phyloP scores from a whole-genome alignment of 148 eudicot genomes.

The Linanthus parryae region DNA sequence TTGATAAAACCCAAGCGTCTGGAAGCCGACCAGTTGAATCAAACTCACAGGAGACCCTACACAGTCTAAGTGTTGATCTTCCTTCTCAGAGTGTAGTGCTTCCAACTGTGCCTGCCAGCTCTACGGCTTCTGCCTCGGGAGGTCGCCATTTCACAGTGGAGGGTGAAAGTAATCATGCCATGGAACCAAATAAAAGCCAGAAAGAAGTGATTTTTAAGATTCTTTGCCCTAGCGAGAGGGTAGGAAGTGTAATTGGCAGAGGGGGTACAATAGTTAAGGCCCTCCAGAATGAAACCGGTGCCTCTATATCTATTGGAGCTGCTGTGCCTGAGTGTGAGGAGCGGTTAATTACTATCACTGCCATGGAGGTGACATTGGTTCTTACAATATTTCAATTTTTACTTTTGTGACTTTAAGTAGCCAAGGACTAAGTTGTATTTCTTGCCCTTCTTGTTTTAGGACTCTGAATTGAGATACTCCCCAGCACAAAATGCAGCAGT shows the following conservation, averaged over 20 bases:
- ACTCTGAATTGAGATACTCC: constrained; percentile 39
- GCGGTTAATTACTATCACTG: constrained; percentile 49
- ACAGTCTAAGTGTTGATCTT: constrained; percentile 20
- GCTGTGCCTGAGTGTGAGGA: constrained; percentile 39
- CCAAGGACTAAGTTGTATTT: background rate
- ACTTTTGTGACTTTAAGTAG: background rate
- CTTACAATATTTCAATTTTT: no score
- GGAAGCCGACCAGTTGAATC: constrained; percentile 31
- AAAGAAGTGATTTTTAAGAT: constrained; percentile 50
- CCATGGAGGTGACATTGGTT: constrained; percentile 51
- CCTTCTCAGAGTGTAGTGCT: constrained; percentile 26
- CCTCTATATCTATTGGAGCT: constrained; percentile 44
- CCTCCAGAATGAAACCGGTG: constrained; percentile 62
- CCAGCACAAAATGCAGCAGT: constrained; percentile 69
- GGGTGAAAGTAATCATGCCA: constrained; percentile 16
- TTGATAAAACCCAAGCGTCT: constrained; percentile 22
- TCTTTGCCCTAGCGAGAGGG: constrained; percentile 47
- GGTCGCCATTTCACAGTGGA: constrained; percentile 21
- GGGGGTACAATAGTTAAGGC: constrained; percentile 55
- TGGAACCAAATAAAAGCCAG: constrained; percentile 18
- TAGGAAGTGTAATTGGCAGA: constrained; percentile 66
- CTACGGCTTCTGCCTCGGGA: constrained; percentile 22
- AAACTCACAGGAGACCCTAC: constrained; percentile 21
- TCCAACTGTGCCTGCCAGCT: constrained; percentile 25
- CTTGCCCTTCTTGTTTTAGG: constrained; percentile 26